phyloP scores from a whole-genome alignment of 345 rosid species.

The Cardamine occulta region DNA sequence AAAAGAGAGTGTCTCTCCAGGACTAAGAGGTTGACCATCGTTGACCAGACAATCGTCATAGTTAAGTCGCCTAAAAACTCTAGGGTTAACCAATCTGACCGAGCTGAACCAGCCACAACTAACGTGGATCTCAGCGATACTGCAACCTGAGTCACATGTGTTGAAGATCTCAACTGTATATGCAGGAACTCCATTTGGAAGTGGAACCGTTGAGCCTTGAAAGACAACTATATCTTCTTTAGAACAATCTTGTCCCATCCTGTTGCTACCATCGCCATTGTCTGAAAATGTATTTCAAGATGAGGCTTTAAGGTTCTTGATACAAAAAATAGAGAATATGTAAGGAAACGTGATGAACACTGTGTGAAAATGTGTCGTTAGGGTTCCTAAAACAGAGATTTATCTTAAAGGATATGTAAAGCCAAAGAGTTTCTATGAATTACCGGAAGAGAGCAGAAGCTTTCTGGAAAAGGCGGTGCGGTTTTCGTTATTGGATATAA shows the following conservation, averaged over 20 bases:
- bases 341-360: not conserved
- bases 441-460: conserved; percentile 37
- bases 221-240: conserved; percentile 62
- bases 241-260: conserved; percentile 60
- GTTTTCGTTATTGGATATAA: not conserved
- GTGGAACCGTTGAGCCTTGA: conserved; percentile 62
- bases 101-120: conserved; percentile 81
- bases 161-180: conserved; percentile 64
- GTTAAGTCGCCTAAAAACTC: conserved; percentile 54
- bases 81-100: conserved; percentile 58
- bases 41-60: conserved; percentile 77
- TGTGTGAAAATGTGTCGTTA: not conserved
- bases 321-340: conserved; percentile 5
- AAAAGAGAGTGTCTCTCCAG: conserved; percentile 70
- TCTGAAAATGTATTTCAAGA: conserved; percentile 23
- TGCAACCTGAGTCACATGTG: conserved; percentile 55
- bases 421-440: not conserved
- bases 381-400: conserved; percentile 1
- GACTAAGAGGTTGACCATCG: conserved; percentile 60
- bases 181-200: conserved; percentile 69
- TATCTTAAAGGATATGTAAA: not conserved
- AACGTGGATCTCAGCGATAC: conserved; percentile 68
- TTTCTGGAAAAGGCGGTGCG: conserved; percentile 29
- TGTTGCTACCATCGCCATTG: conserved; percentile 40
- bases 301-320: not conserved